Percentiles rank a stretch among this genome's conserved stretches.
Conservation (phyloP, 805 yeast species). For the Yamadazyma tumulicola region DNA sequence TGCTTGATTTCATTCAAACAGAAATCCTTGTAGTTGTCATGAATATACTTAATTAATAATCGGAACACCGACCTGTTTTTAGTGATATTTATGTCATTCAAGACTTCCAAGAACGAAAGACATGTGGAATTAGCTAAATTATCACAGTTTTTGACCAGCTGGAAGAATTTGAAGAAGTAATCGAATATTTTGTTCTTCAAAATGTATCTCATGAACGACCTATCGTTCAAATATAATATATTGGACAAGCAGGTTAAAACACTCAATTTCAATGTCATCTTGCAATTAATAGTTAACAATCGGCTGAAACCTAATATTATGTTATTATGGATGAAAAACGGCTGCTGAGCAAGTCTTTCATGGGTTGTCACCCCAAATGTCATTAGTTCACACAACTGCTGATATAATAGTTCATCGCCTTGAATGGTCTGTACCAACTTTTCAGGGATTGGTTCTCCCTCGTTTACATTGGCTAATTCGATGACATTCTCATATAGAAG, state of each 20-base stretch:
- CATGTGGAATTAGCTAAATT: slow-evolving; percentile 74
- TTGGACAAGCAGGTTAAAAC: slow-evolving; percentile 68
- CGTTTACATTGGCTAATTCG: slow-evolving; percentile 17
- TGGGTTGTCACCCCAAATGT: slow-evolving; percentile 67
- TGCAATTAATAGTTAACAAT: slow-evolving; percentile 41
- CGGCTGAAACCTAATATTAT: slow-evolving; percentile 54
- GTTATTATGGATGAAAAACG: slow-evolving; percentile 59
- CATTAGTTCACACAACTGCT: slow-evolving; percentile 67
- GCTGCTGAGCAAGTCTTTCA: slow-evolving; percentile 51
- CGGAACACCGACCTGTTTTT: slow-evolving; percentile 7
- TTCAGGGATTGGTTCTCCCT: slow-evolving; percentile 5
- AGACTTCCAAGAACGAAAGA: slow-evolving; percentile 58
- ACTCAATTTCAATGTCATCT: slow-evolving; percentile 57
- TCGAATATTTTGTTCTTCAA: slow-evolving; percentile 51
- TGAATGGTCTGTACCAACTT: slow-evolving; percentile 6
- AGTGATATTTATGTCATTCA: slow-evolving; percentile 24
- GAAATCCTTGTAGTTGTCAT: slow-evolving; percentile 25
- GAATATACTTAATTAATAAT: slow-evolving; percentile 18
- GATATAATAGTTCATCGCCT: slow-evolving; percentile 43
- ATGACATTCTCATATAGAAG: slow-evolving; percentile 49
- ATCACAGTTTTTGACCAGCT: slow-evolving; percentile 46
- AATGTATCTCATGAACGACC: slow-evolving; percentile 53
- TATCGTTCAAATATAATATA: slow-evolving; percentile 60
- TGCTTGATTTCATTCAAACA: slow-evolving; percentile 23
- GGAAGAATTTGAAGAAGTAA: slow-evolving; percentile 47